Evolutionary conservation across 257 asterid genomes (phyloP).

Genomic region (Scutellaria barbata): DNA sequence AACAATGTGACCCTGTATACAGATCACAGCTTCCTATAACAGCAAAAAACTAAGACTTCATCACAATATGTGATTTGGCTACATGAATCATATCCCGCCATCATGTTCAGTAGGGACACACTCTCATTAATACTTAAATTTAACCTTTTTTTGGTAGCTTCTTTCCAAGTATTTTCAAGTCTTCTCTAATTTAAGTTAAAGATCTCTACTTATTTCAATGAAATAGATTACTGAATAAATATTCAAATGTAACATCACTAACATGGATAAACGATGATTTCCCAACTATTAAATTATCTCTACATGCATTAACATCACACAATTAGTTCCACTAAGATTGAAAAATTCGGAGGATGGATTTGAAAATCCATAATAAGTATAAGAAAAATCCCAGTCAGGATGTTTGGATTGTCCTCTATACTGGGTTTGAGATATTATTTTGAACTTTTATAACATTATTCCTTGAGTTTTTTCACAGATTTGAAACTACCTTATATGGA

Average conservation of each 20-base stretch:
- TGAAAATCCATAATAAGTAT: not conserved
- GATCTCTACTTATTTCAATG: not conserved
- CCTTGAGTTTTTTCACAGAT: not conserved
- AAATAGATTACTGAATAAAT: not conserved
- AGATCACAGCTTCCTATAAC: not conserved
- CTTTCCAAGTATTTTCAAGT: not conserved
- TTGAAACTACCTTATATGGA: not conserved
- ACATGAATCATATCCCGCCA: not conserved
- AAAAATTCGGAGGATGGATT: not conserved
- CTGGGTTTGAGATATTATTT: not conserved
- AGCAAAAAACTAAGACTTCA: not conserved
- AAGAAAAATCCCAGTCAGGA: too few species aligned
- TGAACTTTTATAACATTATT: not conserved
- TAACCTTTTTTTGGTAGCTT: not conserved
- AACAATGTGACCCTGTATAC: not conserved
- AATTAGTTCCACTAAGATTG: not conserved
- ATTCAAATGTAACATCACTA: constrained; percentile 1
- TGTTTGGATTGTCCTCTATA: too few species aligned
- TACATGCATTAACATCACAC: constrained; percentile 2
- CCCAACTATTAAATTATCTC: not conserved
- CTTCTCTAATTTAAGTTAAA: not conserved
- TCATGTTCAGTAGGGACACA: not conserved
- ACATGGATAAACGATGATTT: not conserved
- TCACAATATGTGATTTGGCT: not conserved
- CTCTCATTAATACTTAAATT: not conserved